Conservation (phyloP, 345 rosid species). For the Murraya koenigii region DNA sequence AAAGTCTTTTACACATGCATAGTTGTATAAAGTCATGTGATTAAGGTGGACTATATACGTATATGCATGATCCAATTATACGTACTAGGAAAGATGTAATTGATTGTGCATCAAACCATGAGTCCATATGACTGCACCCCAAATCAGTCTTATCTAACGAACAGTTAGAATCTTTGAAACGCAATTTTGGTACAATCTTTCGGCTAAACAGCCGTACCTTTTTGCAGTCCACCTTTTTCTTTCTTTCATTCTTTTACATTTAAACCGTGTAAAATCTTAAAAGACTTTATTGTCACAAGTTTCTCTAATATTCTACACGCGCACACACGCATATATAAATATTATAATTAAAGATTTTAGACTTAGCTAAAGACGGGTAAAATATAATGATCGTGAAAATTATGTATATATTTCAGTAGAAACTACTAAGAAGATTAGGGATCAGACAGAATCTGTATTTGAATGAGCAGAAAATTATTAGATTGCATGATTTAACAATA, state of each 20-base stretch:
- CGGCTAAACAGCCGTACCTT: slow-evolving; percentile 8
- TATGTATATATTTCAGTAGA: too few relatives aligned
- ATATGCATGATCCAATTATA: neutral
- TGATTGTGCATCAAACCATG: neutral
- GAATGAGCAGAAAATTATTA: too few relatives aligned
- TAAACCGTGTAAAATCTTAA: neutral
- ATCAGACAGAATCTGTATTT: too few relatives aligned
- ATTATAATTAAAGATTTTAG: too few relatives aligned
- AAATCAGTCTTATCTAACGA: neutral
- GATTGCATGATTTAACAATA: too few relatives aligned
- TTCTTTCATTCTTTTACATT: neutral
- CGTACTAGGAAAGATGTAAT: neutral
- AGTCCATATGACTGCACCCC: neutral
- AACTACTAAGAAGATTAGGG: too few relatives aligned
- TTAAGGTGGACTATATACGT: neutral
- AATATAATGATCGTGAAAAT: too few relatives aligned
- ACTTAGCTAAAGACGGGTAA: too few relatives aligned
- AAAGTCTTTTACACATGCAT: neutral
- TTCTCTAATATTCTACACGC: too few relatives aligned
- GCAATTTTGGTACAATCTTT: neutral
- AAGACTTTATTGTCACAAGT: neutral
- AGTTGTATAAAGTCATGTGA: neutral
- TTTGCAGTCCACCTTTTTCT: neutral
- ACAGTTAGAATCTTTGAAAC: neutral
- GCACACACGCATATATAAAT: rapidly evolving